Conservation (phyloP, 179 eudicot genomes). For the Gypsophila paniculata region DNA sequence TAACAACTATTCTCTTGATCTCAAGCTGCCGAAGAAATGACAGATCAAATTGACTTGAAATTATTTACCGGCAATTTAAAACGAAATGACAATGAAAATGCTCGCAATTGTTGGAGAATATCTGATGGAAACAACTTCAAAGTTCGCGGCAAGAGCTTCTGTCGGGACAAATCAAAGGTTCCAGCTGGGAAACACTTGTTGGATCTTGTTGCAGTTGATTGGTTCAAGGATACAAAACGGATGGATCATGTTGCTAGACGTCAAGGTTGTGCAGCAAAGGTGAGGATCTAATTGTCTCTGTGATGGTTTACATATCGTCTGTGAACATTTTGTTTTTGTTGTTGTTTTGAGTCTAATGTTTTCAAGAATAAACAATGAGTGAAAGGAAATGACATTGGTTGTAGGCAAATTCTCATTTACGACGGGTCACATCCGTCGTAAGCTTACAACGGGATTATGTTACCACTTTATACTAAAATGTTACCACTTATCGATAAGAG, state of each 20-base stretch:
- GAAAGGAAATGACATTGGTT: not conserved
- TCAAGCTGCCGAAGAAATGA: slow-evolving; percentile 54
- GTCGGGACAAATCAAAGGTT: slow-evolving; percentile 78
- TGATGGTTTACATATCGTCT: not conserved
- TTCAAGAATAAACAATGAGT: not conserved
- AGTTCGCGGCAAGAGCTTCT: slow-evolving; percentile 79
- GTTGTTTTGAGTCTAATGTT: not conserved
- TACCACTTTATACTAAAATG: no score
- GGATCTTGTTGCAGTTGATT: slow-evolving; percentile 98
- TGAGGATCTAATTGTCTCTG: slow-evolving; percentile 27
- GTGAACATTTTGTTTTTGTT: not conserved
- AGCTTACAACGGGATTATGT: no score
- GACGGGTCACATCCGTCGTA: no score
- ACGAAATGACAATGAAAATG: slow-evolving; percentile 64
- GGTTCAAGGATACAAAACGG: slow-evolving; percentile 89
- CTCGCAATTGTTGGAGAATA: slow-evolving; percentile 87
- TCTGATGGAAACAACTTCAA: slow-evolving; percentile 91
- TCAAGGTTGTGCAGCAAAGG: slow-evolving; percentile 93
- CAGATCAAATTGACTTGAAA: slow-evolving; percentile 69
- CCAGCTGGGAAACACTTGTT: slow-evolving; percentile 84
- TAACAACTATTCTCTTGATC: slow-evolving; percentile 13
- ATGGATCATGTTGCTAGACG: slow-evolving; percentile 97
- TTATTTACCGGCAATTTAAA: slow-evolving; percentile 81
- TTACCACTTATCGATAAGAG: no score
- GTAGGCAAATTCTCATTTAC: no score